A percentile compares a stretch with the other conserved stretches of the same genome.
Evolutionary conservation across 345 rosid species (phyloP).

Genomic region (Lepidium aucheri): DNA sequence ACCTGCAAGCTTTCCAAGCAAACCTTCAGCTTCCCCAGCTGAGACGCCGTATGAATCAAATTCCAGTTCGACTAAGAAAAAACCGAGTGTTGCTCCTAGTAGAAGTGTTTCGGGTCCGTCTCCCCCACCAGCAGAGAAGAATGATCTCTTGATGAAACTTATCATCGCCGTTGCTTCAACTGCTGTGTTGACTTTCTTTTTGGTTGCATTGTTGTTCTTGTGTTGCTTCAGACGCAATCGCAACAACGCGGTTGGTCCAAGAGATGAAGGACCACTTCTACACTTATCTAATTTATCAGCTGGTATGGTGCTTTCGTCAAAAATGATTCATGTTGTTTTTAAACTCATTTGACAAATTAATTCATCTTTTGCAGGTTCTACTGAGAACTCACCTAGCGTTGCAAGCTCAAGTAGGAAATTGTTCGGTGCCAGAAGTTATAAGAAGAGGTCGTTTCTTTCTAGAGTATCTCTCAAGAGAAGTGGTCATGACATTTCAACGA

Average conservation of each 20-base stretch:
- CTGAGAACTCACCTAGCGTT: constrained; percentile 36
- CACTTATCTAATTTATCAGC: constrained; percentile 41
- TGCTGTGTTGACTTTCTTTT: constrained; percentile 40
- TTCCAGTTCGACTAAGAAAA: neutral
- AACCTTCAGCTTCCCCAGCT: constrained; percentile 2
- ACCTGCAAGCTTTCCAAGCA: constrained; percentile 20
- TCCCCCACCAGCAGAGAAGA: constrained; percentile 8
- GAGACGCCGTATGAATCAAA: constrained; percentile 6
- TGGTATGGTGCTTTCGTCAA: constrained; percentile 33
- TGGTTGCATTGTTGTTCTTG: constrained; percentile 49
- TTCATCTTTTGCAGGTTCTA: constrained; percentile 47
- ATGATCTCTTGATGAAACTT: constrained; percentile 19
- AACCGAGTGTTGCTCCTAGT: constrained; percentile 21
- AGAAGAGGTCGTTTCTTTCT: constrained; percentile 22
- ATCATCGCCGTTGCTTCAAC: constrained; percentile 52
- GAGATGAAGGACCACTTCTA: constrained; percentile 73
- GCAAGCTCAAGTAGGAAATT: constrained; percentile 28
- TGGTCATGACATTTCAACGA: constrained; percentile 14
- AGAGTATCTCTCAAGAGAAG: constrained; percentile 26
- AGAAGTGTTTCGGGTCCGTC: constrained; percentile 7
- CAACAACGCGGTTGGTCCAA: constrained; percentile 28
- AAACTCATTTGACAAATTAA: neutral
- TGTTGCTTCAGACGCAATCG: constrained; percentile 36
- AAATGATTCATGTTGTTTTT: neutral
- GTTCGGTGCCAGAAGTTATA: constrained; percentile 1